Percentiles rank a stretch among this genome's conserved stretches.
These are phyloP conservation scores for Globisporangium ultimum DNA, from an alignment of 352 stramenopile species.

Conservation along the genomic window DNA sequence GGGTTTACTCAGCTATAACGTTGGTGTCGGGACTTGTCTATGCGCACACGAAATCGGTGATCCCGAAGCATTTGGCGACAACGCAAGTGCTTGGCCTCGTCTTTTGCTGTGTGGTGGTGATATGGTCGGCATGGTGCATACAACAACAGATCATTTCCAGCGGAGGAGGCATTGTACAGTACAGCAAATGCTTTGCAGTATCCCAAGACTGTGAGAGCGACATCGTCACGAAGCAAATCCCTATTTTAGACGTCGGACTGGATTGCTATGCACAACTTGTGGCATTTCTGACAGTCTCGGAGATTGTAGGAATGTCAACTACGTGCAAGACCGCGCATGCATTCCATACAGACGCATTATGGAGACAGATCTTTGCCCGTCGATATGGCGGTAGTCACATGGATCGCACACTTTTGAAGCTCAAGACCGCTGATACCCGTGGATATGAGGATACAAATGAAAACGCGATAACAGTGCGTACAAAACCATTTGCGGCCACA, in stretches of 20 bases:
- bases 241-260: constrained; percentile 15
- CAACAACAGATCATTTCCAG: constrained; percentile 40
- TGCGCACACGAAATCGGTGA: constrained; percentile 25
- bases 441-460: no score
- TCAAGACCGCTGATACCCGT: not conserved
- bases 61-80: constrained; percentile 23
- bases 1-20: constrained; percentile 17
- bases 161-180: not conserved
- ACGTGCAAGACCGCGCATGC: constrained; percentile 16
- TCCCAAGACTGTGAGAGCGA: not conserved
- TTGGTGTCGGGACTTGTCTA: constrained; percentile 18
- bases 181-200: no score
- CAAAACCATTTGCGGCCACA: constrained; percentile 16
- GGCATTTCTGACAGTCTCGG: constrained; percentile 27
- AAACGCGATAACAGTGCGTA: constrained; percentile 1
- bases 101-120: constrained; percentile 31
- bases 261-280: constrained; percentile 36
- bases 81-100: constrained; percentile 27
- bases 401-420: not conserved
- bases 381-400: not conserved
- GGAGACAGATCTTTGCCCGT: constrained; percentile 23
- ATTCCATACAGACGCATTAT: constrained; percentile 27
- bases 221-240: not conserved
- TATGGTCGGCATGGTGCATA: constrained; percentile 38
- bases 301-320: constrained; percentile 26